These are phyloP conservation scores for Solanum medicagineum DNA, from an alignment of 257 asterid species.

Conservation along the genomic window DNA sequence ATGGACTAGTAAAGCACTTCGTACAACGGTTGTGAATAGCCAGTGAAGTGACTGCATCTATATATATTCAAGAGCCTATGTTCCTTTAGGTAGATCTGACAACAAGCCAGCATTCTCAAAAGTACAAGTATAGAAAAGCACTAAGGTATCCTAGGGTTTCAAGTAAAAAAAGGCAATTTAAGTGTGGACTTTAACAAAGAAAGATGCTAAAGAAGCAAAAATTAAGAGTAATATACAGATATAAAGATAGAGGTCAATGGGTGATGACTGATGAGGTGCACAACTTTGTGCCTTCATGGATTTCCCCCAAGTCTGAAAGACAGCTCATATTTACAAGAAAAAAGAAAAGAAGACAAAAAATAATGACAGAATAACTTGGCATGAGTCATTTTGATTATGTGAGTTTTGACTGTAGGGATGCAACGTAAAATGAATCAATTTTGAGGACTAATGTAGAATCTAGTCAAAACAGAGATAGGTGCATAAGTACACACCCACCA, in stretches of 20 bases:
- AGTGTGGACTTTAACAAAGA: not conserved
- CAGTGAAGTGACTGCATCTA: not conserved
- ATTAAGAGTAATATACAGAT: not conserved
- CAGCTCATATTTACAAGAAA: not conserved
- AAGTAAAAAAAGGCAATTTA: not conserved
- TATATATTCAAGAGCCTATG: not conserved
- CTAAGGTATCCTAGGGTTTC: not conserved
- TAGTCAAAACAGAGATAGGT: not conserved
- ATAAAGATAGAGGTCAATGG: not conserved
- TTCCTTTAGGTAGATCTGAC: not conserved
- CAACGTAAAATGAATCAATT: not conserved
- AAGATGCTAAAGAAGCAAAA: not conserved
- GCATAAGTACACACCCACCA: not conserved
- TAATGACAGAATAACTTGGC: not conserved
- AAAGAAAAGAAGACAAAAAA: not conserved
- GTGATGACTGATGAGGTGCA: not conserved
- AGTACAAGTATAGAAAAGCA: not conserved
- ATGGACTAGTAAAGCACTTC: not conserved
- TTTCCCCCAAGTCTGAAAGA: not conserved
- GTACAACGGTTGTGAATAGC: not conserved
- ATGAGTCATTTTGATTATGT: not conserved
- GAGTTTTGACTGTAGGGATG: not conserved
- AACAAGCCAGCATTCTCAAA: not conserved
- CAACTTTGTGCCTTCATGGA: not conserved
- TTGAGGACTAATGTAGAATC: not conserved